Percentiles rank a stretch among this genome's conserved stretches.
Evolutionary conservation across 2,329 filamentous ascomycete species (phyloP).

Genomic region (Hysterium pulicare): DNA sequence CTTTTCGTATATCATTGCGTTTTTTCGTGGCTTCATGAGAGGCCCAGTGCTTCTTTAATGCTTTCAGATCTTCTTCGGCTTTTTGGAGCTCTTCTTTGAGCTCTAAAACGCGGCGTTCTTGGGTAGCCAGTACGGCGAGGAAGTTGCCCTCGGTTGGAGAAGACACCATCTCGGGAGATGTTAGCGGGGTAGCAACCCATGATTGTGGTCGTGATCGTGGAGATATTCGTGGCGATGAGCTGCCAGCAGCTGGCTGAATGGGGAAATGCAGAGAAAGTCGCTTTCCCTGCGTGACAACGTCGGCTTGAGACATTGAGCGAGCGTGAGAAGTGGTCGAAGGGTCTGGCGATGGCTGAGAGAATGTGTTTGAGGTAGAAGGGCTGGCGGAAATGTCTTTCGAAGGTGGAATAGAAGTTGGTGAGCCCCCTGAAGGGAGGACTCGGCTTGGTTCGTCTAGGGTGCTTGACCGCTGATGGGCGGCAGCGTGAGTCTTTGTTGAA

Average conservation of each 20-base stretch:
- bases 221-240: slow-evolving; percentile 28
- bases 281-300: slow-evolving; percentile 38
- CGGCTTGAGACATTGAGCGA: slow-evolving; percentile 31
- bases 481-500: slow-evolving; percentile 8
- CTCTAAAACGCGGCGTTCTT: slow-evolving; percentile 88
- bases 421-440: slow-evolving; percentile 14
- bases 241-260: slow-evolving; percentile 39
- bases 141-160: slow-evolving; percentile 48
- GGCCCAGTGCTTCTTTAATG: slow-evolving; percentile 81
- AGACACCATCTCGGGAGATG: slow-evolving; percentile 22
- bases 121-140: slow-evolving; percentile 84
- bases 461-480: slow-evolving; percentile 16
- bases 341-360: slow-evolving; percentile 18
- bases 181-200: slow-evolving; percentile 31
- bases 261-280: slow-evolving; percentile 50
- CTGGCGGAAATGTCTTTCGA: slow-evolving; percentile 8
- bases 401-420: slow-evolving; percentile 12
- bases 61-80: slow-evolving; percentile 73
- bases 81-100: slow-evolving; percentile 82
- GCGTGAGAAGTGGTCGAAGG: slow-evolving; percentile 29
- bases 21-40: slow-evolving; percentile 74
- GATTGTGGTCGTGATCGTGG: slow-evolving; percentile 38
- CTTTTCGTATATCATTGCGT: slow-evolving; percentile 58
- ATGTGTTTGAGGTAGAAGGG: slow-evolving; percentile 13
- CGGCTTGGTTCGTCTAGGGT: slow-evolving; percentile 26